Percentiles rank a stretch among this genome's conserved stretches.
Evolutionary conservation across 2,329 filamentous ascomycete species (phyloP).

Genomic region (Stachybotrys echinatus): DNA sequence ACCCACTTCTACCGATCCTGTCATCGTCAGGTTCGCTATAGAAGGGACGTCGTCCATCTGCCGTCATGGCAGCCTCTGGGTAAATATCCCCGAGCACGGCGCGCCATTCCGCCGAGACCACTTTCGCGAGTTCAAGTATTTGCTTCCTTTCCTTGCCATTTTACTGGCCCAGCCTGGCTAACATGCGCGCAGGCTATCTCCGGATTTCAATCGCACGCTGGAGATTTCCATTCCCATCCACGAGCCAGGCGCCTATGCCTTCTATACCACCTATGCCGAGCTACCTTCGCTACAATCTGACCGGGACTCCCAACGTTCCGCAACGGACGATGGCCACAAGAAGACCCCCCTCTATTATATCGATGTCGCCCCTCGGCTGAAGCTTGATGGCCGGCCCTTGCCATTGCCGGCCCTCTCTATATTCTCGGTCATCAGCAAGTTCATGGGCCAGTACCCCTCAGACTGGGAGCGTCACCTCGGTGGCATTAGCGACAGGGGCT

Average conservation of each 20-base stretch:
- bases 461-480: constrained; percentile 88
- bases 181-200: constrained; percentile 58
- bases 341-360: constrained; percentile 82
- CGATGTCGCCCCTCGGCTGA: constrained; percentile 80
- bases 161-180: not conserved
- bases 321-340: constrained; percentile 43
- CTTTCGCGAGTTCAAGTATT: constrained; percentile 85
- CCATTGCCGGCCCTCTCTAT: constrained; percentile 84
- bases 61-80: constrained; percentile 89
- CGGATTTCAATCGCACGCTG: constrained; percentile 88
- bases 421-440: constrained; percentile 94
- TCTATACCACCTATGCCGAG: constrained; percentile 88
- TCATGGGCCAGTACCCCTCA: constrained; percentile 86
- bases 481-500: constrained; percentile 84
- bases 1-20: constrained; percentile 64
- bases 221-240: constrained; percentile 85
- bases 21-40: constrained; percentile 82
- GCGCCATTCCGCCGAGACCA: constrained; percentile 69
- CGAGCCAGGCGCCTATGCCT: constrained; percentile 82
- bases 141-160: not conserved
- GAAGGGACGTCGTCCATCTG: constrained; percentile 96
- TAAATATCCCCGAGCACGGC: constrained; percentile 82
- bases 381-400: constrained; percentile 66
- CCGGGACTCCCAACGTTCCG: constrained; percentile 13
- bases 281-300: constrained; percentile 59